Evolutionary conservation across 2,329 filamentous ascomycete genomes (phyloP), one percentile per base, ranked within the genome.

Genomic region (Myriosclerotinia scirpicola): DNA sequence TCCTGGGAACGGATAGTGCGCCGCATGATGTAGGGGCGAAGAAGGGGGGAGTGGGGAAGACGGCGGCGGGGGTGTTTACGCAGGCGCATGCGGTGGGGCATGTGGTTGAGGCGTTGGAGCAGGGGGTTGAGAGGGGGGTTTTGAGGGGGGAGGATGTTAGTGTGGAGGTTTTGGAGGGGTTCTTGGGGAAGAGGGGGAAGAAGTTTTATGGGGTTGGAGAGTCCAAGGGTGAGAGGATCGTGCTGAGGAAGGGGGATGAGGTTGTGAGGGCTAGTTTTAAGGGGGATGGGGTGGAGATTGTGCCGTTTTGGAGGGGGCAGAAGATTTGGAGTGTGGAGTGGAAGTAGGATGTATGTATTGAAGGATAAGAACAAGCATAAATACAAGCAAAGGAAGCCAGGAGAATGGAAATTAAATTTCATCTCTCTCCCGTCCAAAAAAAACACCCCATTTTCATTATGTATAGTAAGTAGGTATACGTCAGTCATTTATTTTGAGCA

Each of bases 1-100:
- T 92, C 80, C 79, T 86, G 38, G 82, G 82, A 66, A 88, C 83
- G 22, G 87, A 90, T 72, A 86, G 83, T 14, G 87, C 87, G 55
- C 82, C 87, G 30, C 88, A 91, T 75, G 83, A 83, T 15, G 78
- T 85, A 5, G 73, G 76, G 20, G 82, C 83, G 69, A 91, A 91
- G 79, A 81, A 84, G 65, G 84, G 86, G 0, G 78, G 77, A 30
- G 22, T 12, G 1, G 54, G 52, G 59, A 76, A 76, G 14, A 61
- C 66, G 5, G 85, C 89, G 0, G 90, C 90, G 0, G 90, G 90
- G 6, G 90, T 93, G 48, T 93, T 92, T 76, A 93, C 90, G 1
- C 90, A 93, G 79, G 88, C 66, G n/a, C 56, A 66, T 48, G 64
- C 63, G 9, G 63, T 59, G 3, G 44, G 54, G 14, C 50, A 60